Base-by-base conservation (phyloP, 768 basidiomycete species). In the Boletus sp. region DNA sequence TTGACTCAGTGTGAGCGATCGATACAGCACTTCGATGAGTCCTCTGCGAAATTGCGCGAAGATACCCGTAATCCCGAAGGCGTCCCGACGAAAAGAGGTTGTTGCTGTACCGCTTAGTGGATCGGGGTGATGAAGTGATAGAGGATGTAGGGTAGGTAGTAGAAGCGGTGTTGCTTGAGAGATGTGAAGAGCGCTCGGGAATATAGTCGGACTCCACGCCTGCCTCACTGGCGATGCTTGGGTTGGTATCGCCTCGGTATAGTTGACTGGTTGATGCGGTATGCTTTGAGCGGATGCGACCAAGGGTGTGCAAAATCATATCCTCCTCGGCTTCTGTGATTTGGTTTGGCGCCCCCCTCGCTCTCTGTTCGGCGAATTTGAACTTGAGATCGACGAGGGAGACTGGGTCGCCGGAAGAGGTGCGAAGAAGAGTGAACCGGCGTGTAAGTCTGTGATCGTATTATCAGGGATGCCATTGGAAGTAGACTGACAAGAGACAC, bases 61-160 rank as follows among this genome's bases (percentile, higher is more conserved):
- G 68, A 68, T 91, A 88, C 10, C 77, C 75, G 65, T 90, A 83
- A 68, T 93, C 90, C 52, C 85, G 79, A 62, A 90, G 77, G 51
- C 84, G 80, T n/a, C 85, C 84, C 17, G 90, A 92, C 44, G 88
- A 85, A 58, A 92, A 93, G 47, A 93, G 75, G 64, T 92, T 92
- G 69, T 92, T 92, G 75, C 89, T 91, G 69, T 88, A 88, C 43
- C 90, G 82, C 71, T 88, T 87, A 52, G 76, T 73, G 38, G 81
- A 80, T 33, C 80, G 77, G 25, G 67, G 62, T 25, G 85, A 72
- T 40, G 70, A 72, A 25, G 67, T 67, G 58, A 65, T 21, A 5
- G 70, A 78, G 23, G 82, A 80, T 19, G 75, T 44, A 61, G 74
- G 64, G 72, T 63, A 64, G 13, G 63, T 58, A 52, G 67, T 62